Evolutionary conservation across 805 yeast genomes (phyloP).

Genomic region (Lachancea mirantina): DNA sequence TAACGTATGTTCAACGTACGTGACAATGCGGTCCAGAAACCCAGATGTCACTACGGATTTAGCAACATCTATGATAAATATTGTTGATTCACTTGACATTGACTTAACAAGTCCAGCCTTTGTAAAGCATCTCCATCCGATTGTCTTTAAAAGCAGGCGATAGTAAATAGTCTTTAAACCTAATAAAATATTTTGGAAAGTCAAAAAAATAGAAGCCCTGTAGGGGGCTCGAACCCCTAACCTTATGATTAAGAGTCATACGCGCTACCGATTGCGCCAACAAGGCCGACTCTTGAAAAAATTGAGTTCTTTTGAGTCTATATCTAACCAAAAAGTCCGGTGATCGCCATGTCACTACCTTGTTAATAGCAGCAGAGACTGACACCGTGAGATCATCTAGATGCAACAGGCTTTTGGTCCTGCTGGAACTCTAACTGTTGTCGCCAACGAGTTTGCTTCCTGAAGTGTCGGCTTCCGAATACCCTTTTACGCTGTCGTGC

Average conservation of each 20-base stretch:
- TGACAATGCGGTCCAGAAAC: slow-evolving; percentile 12
- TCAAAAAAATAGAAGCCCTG: slow-evolving; percentile 17
- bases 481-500: no score
- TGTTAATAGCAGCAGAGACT: no score
- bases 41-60: slow-evolving; percentile 14
- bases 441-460: no score
- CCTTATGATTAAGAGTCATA: slow-evolving; percentile 24
- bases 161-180: background rate
- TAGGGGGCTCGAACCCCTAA: slow-evolving; percentile 25
- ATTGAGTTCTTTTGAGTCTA: background rate
- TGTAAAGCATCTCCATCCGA: background rate
- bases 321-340: background rate
- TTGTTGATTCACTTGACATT: slow-evolving; percentile 21
- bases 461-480: no score
- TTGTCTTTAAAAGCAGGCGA: background rate
- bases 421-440: no score
- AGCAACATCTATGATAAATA: slow-evolving; percentile 25
- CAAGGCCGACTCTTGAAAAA: slow-evolving; percentile 11
- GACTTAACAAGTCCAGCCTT: background rate
- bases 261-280: slow-evolving; percentile 26
- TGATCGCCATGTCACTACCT: no score
- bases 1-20: slow-evolving; percentile 25
- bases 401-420: no score
- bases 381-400: no score
- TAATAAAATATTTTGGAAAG: no score